Evolutionary conservation across 495 filamentous ascomycete species (phyloP).

Genomic region (Talaromyces thailandensis): DNA sequence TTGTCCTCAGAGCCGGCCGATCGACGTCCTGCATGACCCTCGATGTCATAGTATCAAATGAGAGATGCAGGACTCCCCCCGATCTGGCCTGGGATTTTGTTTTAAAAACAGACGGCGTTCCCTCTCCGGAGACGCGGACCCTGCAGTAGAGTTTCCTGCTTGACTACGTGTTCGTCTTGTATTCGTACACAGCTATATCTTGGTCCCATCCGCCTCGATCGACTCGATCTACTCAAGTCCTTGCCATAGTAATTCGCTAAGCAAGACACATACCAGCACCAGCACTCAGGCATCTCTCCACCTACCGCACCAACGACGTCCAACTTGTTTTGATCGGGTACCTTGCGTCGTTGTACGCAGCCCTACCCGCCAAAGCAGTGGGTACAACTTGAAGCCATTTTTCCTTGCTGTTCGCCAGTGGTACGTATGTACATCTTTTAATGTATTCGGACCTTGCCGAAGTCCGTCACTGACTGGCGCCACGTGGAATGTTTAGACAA

Average conservation of each 20-base stretch:
- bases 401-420: neutral
- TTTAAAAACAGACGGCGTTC: constrained; percentile 10
- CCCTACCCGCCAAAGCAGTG: constrained; percentile 3
- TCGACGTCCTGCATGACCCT: constrained; percentile 36
- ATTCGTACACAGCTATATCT: constrained; percentile 8
- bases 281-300: neutral
- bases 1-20: constrained; percentile 7
- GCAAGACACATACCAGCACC: neutral
- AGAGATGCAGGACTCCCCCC: constrained; percentile 35
- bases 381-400: neutral
- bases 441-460: neutral
- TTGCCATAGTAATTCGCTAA: neutral
- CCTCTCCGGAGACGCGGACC: constrained; percentile 5
- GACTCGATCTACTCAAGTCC: neutral
- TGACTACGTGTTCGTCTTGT: constrained; percentile 8
- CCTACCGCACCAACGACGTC: neutral
- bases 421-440: neutral
- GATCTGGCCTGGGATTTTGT: neutral
- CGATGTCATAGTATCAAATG: constrained; percentile 45
- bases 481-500: neutral
- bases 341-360: constrained; percentile 7
- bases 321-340: constrained; percentile 1
- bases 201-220: neutral
- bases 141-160: constrained; percentile 6
- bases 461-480: neutral